These are phyloP conservation scores for Aureobasidium sp. DNA, from an alignment of 2,329 filamentous ascomycete species.

Conservation along the genomic window DNA sequence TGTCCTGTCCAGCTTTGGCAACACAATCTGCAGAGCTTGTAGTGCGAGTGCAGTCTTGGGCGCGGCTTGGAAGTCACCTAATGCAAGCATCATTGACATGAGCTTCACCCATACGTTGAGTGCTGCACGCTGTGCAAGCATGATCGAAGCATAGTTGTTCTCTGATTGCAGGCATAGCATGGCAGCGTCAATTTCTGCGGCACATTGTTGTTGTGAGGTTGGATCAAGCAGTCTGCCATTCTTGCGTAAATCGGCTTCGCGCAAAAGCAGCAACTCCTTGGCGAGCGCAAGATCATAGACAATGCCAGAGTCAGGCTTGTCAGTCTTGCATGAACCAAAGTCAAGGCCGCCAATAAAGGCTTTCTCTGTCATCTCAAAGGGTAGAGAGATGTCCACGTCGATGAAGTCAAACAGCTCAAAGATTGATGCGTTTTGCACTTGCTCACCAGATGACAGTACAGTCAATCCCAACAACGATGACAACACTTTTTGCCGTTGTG, in stretches of 20 bases:
- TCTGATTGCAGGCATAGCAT: conserved; percentile 54
- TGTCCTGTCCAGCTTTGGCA: conserved; percentile 78
- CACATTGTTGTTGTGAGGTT: conserved; percentile 36
- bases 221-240: conserved; percentile 29
- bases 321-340: conserved; percentile 56
- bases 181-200: conserved; percentile 54
- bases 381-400: conserved; percentile 50
- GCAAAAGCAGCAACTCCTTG: conserved; percentile 65
- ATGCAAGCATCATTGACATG: conserved; percentile 73
- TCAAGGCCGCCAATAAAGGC: conserved; percentile 60
- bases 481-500: conserved; percentile 39
- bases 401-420: conserved; percentile 95
- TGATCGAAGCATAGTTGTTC: conserved; percentile 56
- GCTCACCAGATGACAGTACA: conserved; percentile 57
- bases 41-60: conserved; percentile 71
- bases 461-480: conserved; percentile 70
- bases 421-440: conserved; percentile 63
- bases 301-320: conserved; percentile 49
- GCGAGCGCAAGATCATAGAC: conserved; percentile 66
- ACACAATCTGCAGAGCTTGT: conserved; percentile 76
- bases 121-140: conserved; percentile 53
- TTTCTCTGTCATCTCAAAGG: conserved; percentile 44
- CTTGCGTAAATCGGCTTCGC: conserved; percentile 54
- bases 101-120: conserved; percentile 80
- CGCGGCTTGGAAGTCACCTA: conserved; percentile 68